Conservation (phyloP, 2,329 filamentous ascomycete genomes). For the Curvularia sp. region DNA sequence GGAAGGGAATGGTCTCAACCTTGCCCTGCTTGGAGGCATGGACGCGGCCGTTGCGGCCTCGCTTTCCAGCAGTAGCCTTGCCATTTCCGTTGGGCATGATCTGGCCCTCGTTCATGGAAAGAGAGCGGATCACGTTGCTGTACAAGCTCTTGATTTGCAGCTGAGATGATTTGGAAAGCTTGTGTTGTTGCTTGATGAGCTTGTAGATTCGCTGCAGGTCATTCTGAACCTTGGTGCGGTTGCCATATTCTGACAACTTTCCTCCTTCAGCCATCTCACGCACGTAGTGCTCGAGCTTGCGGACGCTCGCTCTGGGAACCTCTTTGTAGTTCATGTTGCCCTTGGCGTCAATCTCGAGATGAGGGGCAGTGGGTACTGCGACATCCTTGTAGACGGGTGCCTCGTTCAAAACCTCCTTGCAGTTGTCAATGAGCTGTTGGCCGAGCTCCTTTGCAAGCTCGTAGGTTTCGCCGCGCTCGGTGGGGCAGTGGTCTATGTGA, state of each 20-base stretch:
- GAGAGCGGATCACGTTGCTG: conserved; percentile 88
- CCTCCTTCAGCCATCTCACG: conserved; percentile 98
- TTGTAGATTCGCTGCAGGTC: conserved; percentile 96
- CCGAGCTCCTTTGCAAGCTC: conserved; percentile 96
- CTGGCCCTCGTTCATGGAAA: conserved; percentile 97
- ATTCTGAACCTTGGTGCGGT: conserved; percentile 96
- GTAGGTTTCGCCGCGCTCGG: conserved; percentile 96
- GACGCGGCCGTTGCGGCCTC: conserved; percentile 60
- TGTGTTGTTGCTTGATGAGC: conserved; percentile 97
- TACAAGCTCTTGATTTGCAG: conserved; percentile 96
- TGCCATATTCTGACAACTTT: conserved; percentile 98
- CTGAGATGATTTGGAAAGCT: conserved; percentile 93
- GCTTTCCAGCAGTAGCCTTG: conserved; percentile 67
- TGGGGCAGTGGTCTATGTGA: conserved; percentile 98
- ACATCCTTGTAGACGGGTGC: conserved; percentile 97
- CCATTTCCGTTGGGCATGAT: conserved; percentile 89
- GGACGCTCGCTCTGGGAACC: conserved; percentile 82
- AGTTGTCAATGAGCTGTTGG: conserved; percentile 94
- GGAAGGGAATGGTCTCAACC: conserved; percentile 95
- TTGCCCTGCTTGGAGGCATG: conserved; percentile 76
- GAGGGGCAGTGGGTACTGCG: conserved; percentile 85
- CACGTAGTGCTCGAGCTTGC: conserved; percentile 98
- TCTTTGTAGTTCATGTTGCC: conserved; percentile 95
- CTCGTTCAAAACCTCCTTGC: conserved; percentile 84
- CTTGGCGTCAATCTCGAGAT: conserved; percentile 88